Percentiles rank a stretch among this genome's conserved stretches.
phyloP scores from a whole-genome alignment of 2,329 filamentous ascomycete genomes.

The Onygenales sp. region DNA sequence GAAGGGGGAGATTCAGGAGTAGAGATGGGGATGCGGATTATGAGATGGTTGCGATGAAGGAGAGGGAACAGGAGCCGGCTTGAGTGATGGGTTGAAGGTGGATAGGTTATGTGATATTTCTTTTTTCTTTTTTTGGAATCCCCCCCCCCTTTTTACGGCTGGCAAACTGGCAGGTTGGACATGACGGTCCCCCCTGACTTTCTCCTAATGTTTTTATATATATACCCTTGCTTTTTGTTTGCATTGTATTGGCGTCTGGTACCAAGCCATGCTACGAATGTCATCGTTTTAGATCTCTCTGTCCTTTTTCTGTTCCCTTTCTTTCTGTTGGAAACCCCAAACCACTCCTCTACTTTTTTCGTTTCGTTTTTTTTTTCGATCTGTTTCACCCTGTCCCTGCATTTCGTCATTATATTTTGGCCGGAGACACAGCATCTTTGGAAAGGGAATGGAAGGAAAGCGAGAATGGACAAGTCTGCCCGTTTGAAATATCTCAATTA shows the following conservation, averaged over 20 bases:
- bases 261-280: not conserved
- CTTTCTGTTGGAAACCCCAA: too few relatives aligned
- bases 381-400: too few relatives aligned
- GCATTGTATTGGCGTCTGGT: not conserved
- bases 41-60: slow-evolving; percentile 53
- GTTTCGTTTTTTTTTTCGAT: too few relatives aligned
- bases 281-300: too few relatives aligned
- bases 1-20: slow-evolving; percentile 16
- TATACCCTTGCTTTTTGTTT: slow-evolving; percentile 1
- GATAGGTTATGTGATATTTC: not conserved
- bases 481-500: too few relatives aligned
- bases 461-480: too few relatives aligned
- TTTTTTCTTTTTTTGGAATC: slow-evolving; percentile 1
- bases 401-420: too few relatives aligned
- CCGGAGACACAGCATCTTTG: too few relatives aligned
- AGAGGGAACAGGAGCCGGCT: slow-evolving; percentile 42
- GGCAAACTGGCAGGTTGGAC: too few relatives aligned
- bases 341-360: too few relatives aligned
- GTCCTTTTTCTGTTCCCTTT: too few relatives aligned
- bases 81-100: slow-evolving; percentile 19
- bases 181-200: not conserved
- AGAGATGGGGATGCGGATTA: slow-evolving; percentile 37
- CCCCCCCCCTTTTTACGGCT: not conserved
- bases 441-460: too few relatives aligned
- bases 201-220: not conserved